Percentiles rank a stretch among this genome's conserved stretches.
These are phyloP conservation scores for Tylopilus intermedius DNA, from an alignment of 768 basidiomycete species.

Conservation along the genomic window DNA sequence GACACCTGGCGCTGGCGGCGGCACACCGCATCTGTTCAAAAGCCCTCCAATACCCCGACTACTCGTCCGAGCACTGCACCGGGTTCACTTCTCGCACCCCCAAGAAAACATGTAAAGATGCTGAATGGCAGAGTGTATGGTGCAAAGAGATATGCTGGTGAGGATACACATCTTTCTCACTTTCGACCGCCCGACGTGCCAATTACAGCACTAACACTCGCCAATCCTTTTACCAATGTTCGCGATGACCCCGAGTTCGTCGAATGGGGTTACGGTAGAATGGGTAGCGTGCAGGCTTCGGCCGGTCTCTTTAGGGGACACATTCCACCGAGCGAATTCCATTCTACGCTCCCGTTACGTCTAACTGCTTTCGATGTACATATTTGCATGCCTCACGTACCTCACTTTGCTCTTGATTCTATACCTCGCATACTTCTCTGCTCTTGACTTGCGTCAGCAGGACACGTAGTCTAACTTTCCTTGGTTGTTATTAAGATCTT, in stretches of 20 bases:
- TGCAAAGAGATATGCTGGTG: constrained; percentile 31
- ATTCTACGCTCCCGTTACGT: neutral
- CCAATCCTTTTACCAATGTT: constrained; percentile 61
- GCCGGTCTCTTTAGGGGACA: constrained; percentile 5
- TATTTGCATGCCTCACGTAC: constrained; percentile 2
- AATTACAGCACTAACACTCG: constrained; percentile 27
- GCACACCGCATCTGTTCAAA: constrained; percentile 16
- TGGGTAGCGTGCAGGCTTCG: constrained; percentile 52
- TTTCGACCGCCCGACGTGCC: neutral
- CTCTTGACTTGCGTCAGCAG: neutral
- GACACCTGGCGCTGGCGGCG: constrained; percentile 26
- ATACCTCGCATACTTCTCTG: neutral
- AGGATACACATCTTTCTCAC: neutral
- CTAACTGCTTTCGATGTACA: constrained; percentile 2
- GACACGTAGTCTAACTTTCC: neutral
- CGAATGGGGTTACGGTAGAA: constrained; percentile 88
- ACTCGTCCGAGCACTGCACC: constrained; percentile 12
- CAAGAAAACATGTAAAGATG: constrained; percentile 50
- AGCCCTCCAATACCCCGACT: neutral
- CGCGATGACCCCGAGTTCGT: constrained; percentile 75
- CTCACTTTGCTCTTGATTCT: neutral
- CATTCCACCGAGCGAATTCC: neutral
- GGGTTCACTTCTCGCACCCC: neutral
- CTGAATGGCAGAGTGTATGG: constrained; percentile 87
- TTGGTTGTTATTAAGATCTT: neutral